A percentile compares a stretch with the other conserved stretches of the same genome.
Conservation (phyloP, 139 green algal genomes). For the Diplosphaera chodatii region DNA sequence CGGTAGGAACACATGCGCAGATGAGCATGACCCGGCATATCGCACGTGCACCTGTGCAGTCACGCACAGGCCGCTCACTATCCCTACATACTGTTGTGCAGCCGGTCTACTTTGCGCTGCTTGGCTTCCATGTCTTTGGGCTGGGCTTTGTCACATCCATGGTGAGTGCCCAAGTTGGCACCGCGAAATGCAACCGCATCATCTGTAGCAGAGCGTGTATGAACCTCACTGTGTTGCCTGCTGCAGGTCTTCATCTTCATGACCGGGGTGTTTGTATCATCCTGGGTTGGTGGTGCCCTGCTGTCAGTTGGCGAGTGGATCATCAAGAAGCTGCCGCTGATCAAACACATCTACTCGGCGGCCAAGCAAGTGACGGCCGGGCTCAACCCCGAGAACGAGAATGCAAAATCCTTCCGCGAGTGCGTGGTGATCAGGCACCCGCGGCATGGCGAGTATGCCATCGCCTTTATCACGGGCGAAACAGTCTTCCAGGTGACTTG, state of each 20-base stretch:
- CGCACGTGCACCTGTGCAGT: background rate
- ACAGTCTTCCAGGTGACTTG: slow-evolving; percentile 62
- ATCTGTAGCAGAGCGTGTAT: too few species aligned
- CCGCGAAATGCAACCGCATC: too few species aligned
- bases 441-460: slow-evolving; percentile 78
- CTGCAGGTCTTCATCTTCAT: slow-evolving; percentile 15
- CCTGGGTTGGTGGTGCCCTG: slow-evolving; percentile 72
- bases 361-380: slow-evolving; percentile 85
- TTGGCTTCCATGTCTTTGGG: slow-evolving; percentile 88
- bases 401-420: slow-evolving; percentile 77
- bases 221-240: too few species aligned
- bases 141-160: slow-evolving; percentile 85
- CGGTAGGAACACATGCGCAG: too few species aligned
- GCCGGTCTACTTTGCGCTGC: slow-evolving; percentile 73
- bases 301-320: slow-evolving; percentile 85
- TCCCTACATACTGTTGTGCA: slow-evolving; percentile 15
- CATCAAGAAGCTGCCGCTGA: slow-evolving; percentile 83
- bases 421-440: slow-evolving; percentile 88
- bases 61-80: too few species aligned
- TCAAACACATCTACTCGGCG: slow-evolving; percentile 93
- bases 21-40: too few species aligned
- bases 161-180: too few species aligned
- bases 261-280: slow-evolving; percentile 56
- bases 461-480: slow-evolving; percentile 88
- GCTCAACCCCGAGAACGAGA: slow-evolving; percentile 70